Conservation (phyloP, 345 rosid genomes). For the Nasturtium officinale region DNA sequence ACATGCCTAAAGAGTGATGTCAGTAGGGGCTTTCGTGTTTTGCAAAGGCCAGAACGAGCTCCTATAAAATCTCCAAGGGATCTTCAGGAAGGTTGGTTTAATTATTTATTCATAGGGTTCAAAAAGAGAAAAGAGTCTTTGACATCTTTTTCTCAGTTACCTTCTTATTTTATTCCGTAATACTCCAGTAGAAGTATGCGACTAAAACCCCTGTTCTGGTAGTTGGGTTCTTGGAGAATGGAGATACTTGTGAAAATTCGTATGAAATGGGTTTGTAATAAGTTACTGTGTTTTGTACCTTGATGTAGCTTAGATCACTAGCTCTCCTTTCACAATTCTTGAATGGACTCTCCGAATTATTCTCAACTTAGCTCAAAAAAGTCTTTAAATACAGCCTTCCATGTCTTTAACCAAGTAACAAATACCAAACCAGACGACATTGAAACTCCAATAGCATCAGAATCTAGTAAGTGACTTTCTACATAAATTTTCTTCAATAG, state of each 20-base stretch:
- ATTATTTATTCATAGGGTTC: conserved; percentile 6
- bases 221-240: conserved; percentile 11
- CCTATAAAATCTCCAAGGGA: conserved; percentile 74
- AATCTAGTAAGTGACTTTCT: conserved; percentile 56
- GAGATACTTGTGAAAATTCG: neutral
- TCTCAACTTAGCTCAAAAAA: conserved; percentile 61
- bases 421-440: conserved; percentile 49
- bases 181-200: conserved; percentile 95
- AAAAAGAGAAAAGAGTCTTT: neutral
- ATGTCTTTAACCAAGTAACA: conserved; percentile 47
- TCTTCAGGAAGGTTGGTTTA: conserved; percentile 80
- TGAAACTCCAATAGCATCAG: conserved; percentile 53
- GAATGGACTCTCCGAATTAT: conserved; percentile 96
- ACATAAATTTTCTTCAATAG: neutral
- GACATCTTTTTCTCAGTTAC: conserved; percentile 55
- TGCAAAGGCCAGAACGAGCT: conserved; percentile 86
- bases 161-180: conserved; percentile 92
- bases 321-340: conserved; percentile 94
- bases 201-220: conserved; percentile 89
- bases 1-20: conserved; percentile 89
- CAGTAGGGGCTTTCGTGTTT: conserved; percentile 68
- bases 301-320: conserved; percentile 95
- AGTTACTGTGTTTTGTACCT: conserved; percentile 51
- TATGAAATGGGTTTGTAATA: conserved; percentile 39
- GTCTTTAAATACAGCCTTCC: conserved; percentile 49